Evolutionary conservation across 371 early-diverging fungal genomes (phyloP).

Genomic region (Mucor mucedo): DNA sequence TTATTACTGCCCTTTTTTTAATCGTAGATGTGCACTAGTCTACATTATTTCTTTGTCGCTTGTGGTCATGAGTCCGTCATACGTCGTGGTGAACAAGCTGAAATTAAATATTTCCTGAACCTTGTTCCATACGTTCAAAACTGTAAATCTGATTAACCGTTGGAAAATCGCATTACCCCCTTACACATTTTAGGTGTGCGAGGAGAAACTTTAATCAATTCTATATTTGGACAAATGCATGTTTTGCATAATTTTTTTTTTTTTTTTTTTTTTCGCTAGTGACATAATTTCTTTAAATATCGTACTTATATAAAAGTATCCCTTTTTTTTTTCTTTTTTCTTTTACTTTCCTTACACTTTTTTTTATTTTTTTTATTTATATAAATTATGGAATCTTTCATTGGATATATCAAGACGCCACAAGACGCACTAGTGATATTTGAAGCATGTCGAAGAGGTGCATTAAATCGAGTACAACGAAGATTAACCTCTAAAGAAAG

Average conservation of each 20-base stretch:
- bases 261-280: not conserved
- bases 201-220: not conserved
- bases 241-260: conserved; percentile 8
- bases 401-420: conserved; percentile 79
- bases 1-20: not conserved
- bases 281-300: conserved; percentile 11
- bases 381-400: conserved; percentile 69
- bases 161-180: not conserved
- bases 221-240: conserved; percentile 11
- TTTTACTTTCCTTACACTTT: conserved; percentile 30
- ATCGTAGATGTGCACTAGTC: conserved; percentile 44
- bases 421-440: conserved; percentile 83
- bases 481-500: conserved; percentile 82
- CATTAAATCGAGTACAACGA: conserved; percentile 73
- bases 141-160: not conserved
- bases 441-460: conserved; percentile 78
- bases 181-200: not conserved
- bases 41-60: conserved; percentile 48
- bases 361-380: conserved; percentile 15
- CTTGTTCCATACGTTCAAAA: conserved; percentile 34
- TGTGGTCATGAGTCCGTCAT: conserved; percentile 33
- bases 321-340: conserved; percentile 27
- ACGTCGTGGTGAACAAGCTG: conserved; percentile 12
- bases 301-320: conserved; percentile 10
- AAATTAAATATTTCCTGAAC: conserved; percentile 26